phyloP scores from a whole-genome alignment of 2,329 filamentous ascomycete genomes.

The Trichoderma gracile region DNA sequence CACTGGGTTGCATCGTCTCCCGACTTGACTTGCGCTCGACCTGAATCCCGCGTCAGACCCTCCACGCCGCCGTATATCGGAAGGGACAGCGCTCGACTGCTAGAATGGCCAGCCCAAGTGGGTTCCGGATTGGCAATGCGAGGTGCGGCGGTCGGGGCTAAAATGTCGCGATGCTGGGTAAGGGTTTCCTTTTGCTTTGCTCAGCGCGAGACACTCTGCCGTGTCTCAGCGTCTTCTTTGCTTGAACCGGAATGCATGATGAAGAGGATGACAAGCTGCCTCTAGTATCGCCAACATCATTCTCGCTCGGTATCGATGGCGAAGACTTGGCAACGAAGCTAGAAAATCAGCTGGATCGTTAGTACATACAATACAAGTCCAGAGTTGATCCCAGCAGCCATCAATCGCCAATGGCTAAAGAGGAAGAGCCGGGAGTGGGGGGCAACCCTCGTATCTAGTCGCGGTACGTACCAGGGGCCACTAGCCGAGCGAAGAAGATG shows the following conservation, averaged over 20 bases:
- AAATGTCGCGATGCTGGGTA: slow-evolving; percentile 24
- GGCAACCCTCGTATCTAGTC: slow-evolving; percentile 12
- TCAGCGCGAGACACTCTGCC: background rate
- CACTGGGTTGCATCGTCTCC: slow-evolving; percentile 9
- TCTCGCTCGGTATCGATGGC: no score
- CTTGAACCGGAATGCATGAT: no score
- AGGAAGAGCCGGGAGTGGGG: background rate
- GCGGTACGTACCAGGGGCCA: slow-evolving; percentile 6
- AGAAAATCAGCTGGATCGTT: no score
- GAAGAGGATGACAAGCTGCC: no score
- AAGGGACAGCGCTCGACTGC: background rate
- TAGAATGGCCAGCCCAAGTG: background rate
- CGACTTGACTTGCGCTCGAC: background rate
- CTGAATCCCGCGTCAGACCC: slow-evolving; percentile 11
- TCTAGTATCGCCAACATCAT: no score
- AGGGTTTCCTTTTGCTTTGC: background rate
- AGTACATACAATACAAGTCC: no score
- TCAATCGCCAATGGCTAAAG: slow-evolving; percentile 1
- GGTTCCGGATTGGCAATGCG: slow-evolving; percentile 17
- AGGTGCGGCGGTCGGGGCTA: slow-evolving; percentile 5
- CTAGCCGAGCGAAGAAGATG: slow-evolving; percentile 1
- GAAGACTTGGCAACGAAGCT: no score
- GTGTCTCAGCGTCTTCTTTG: background rate
- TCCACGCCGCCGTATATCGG: background rate
- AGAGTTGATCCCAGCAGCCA: no score